A percentile compares a stretch with the other conserved stretches of the same genome.
Evolutionary conservation across 2,329 filamentous ascomycete genomes (phyloP).

Genomic region (Scedosporium apiospermum): DNA sequence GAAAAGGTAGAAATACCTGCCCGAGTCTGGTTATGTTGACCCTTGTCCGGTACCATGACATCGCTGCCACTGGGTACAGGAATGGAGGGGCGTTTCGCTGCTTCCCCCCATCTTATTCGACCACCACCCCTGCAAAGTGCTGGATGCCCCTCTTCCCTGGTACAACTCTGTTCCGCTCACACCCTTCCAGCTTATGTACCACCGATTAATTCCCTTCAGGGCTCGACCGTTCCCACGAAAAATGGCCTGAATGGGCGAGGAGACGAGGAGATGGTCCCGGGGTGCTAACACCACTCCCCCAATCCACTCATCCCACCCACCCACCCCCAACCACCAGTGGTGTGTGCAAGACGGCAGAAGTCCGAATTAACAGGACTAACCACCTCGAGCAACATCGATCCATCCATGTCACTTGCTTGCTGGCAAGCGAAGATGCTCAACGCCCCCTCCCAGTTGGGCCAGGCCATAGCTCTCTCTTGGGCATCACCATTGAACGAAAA

Average conservation of each 20-base stretch:
- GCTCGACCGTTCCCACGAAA: not conserved
- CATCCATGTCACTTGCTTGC: not conserved
- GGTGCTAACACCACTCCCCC: not conserved
- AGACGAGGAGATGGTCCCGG: not conserved
- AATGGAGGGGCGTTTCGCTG: not conserved
- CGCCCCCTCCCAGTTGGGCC: not conserved
- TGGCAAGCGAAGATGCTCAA: not conserved
- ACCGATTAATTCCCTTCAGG: not conserved
- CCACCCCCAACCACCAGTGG: not conserved
- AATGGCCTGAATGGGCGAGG: not conserved
- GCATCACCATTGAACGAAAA: not conserved
- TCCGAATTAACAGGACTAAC: not conserved
- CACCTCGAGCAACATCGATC: not conserved
- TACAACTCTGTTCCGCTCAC: constrained; percentile 5
- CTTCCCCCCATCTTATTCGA: constrained; percentile 3
- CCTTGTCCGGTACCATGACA: not conserved
- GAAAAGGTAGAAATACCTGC: not conserved
- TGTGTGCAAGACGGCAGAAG: not conserved
- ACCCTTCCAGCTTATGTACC: not conserved
- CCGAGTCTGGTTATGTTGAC: not conserved
- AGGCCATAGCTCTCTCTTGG: not conserved
- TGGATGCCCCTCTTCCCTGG: constrained; percentile 3
- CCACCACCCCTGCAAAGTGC: constrained; percentile 5
- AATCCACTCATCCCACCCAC: not conserved
- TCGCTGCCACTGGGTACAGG: not conserved